Evolutionary conservation across 2,329 filamentous ascomycete genomes (phyloP), one percentile per base, ranked within the genome.

Genomic region (Graphilbum ipis-grandicollis): DNA sequence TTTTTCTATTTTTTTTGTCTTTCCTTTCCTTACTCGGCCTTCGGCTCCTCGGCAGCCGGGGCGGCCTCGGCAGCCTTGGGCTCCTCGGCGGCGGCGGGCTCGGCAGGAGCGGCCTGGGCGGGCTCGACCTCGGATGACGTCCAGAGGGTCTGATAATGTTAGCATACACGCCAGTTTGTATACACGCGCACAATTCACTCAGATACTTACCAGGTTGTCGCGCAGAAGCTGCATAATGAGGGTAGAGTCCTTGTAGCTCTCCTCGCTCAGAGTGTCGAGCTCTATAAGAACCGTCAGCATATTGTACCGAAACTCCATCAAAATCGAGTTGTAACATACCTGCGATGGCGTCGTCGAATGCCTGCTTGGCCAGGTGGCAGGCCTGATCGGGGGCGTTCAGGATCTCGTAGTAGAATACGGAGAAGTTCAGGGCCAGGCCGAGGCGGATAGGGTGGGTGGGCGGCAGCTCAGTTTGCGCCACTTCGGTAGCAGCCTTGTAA

Each of bases 341-440:
- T 53, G 86, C 86, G 73, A 94, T 94, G 49, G 88, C 88, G 63
- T 96, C 88, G 55, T 93, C 84, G 56, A 93, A 93, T 41, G 83
- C 83, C 61, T 88, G 82, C 75, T 93, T 93, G 62, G 84, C 88
- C 50, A 94, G 77, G 62, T 93, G 86, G 78, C 88, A 94, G 57
- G 86, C 88, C 68, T 92, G 88, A 61, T 96, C 90, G 46, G 88
- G 88, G 31, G 88, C 85, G 72, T 96, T 98, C 55, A 96, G 72
- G 59, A 96, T 98, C 76, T 98, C 83, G 63, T 98, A 98, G 79
- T 96, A 96, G 74, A 94, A 96, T 55, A 94, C 86, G 47, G 86
- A 93, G 72, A 92, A 92, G 78, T 93, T 93, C 49, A 93, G 72
- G 52, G 84, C 84, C 48, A 93, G 75, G 58, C 84, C 84, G 47